Base-by-base conservation (phyloP, 139 green algal genomes). In the Chlorella sp. region DNA sequence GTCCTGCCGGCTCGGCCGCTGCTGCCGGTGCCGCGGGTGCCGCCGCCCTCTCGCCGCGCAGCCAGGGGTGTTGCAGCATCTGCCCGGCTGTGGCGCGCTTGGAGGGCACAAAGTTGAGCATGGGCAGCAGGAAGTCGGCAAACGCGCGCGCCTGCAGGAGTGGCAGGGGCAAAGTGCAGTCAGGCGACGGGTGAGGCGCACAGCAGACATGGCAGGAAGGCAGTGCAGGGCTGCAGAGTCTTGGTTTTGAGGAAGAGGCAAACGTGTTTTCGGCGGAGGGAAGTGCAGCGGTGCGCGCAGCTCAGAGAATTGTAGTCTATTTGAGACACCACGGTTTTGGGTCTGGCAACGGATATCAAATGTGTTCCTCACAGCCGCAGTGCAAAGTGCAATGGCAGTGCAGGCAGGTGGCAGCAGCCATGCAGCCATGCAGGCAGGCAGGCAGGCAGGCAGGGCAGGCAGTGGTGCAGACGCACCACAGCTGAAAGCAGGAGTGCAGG, bases 41-140 rank as follows among this genome's bases (percentile, higher is more conserved):
- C 13, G 30, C 30, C 25, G 51, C 36, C 36, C 36, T 2, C 55
- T 86, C 70, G 36, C 81, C 70, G 70, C 81, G 81, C 81, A 99
- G 90, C 96, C 97, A 99, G 63, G 95, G 94, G 90, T 99, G 96
- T 63, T 87, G 71, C 65, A 99, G 90, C 87, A 95, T 93, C 81
- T 99, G 81, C 2, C 72, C 86, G 4, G 97, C 97, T 0, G 96
- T 98, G 13, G 96, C 96, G 1, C 97, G 93, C 65, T 94, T 89
- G 68, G 95, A 91, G 0, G 96, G 96, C 13, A 92, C 82, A 51
- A 96, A 98, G 62, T 98, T 91, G 62, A 99, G 93, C 96, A 99
- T 98, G 32, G 95, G 95, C 78, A 93, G 36, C 76, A 99, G 87
- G 86, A 99, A 99, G 73, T 88, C 89, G 0, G 90, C 75, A 74